Percentiles rank a stretch among this genome's conserved stretches.
phyloP scores from a whole-genome alignment of 2,329 filamentous ascomycete species.

The Zymoseptoria passerinii region DNA sequence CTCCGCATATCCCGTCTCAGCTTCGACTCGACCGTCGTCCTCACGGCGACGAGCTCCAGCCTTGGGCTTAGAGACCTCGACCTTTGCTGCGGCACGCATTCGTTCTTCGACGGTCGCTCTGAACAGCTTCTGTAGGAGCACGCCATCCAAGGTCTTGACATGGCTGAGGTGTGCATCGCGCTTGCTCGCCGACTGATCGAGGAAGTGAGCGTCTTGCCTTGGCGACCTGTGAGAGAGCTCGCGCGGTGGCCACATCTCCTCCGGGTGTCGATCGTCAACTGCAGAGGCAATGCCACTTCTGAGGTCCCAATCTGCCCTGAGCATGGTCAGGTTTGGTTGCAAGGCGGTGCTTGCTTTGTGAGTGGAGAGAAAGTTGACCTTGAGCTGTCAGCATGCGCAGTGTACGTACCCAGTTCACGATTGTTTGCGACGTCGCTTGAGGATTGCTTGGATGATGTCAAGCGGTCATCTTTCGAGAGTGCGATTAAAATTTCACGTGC shows the following conservation, averaged over 20 bases:
- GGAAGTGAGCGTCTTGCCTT: not conserved
- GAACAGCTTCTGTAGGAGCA: constrained; percentile 13
- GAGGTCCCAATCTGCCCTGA: constrained; percentile 4
- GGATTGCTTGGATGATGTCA: too few species aligned
- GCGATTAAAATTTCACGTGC: too few species aligned
- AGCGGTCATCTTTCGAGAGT: too few species aligned
- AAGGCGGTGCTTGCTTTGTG: too few species aligned
- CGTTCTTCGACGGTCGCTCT: constrained; percentile 17
- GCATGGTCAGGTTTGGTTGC: too few species aligned
- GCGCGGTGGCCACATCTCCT: not conserved
- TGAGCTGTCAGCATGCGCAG: not conserved
- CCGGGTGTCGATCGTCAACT: constrained; percentile 23
- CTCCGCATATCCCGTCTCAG: not conserved
- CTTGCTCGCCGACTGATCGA: not conserved
- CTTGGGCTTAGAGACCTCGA: not conserved
- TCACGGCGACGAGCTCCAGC: not conserved
- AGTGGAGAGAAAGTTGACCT: not conserved
- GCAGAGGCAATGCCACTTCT: constrained; percentile 15
- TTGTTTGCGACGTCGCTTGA: too few species aligned
- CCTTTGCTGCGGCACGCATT: constrained; percentile 1
- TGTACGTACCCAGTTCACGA: too few species aligned
- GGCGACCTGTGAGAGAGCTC: not conserved
- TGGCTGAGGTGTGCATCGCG: not conserved
- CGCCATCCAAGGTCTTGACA: constrained; percentile 9
- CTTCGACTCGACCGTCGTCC: not conserved